phyloP scores from a whole-genome alignment of 2,329 filamentous ascomycete genomes.

The Phaeosphaeriaceae sp. region DNA sequence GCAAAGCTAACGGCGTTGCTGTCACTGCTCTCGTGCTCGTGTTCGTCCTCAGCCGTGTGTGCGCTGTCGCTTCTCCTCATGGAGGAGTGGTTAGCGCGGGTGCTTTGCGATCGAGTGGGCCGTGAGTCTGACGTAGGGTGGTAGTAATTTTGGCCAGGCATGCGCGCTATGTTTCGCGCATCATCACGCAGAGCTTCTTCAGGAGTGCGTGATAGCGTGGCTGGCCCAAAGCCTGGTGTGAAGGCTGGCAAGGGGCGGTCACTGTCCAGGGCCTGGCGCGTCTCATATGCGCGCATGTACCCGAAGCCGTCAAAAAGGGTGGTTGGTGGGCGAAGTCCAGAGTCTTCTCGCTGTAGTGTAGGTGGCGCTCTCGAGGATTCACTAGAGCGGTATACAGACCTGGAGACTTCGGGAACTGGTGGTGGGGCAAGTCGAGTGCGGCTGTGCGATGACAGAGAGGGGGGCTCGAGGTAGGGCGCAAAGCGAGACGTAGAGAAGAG shows the following conservation, averaged over 20 bases:
- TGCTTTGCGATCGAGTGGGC: constrained; percentile 20
- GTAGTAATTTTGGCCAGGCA: no score
- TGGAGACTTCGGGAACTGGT: constrained; percentile 42
- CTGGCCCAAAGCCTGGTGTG: constrained; percentile 46
- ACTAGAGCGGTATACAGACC: constrained; percentile 22
- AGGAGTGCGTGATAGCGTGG: constrained; percentile 21
- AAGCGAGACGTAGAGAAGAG: constrained; percentile 19
- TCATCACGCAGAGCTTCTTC: constrained; percentile 8
- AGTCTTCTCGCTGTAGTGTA: constrained; percentile 19
- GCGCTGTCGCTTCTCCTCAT: constrained; percentile 5
- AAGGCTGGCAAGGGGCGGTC: constrained; percentile 35
- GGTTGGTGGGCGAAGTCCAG: constrained; percentile 19
- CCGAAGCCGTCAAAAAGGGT: constrained; percentile 13
- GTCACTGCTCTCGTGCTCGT: constrained; percentile 30
- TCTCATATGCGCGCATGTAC: constrained; percentile 20
- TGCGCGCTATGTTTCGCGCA: constrained; percentile 6
- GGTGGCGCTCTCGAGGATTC: constrained; percentile 21
- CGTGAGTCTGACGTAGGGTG: constrained; percentile 10
- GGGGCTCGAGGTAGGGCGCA: constrained; percentile 15
- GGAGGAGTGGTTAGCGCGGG: constrained; percentile 7
- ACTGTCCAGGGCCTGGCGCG: constrained; percentile 14
- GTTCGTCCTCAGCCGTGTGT: constrained; percentile 23
- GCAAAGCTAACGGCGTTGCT: constrained; percentile 40
- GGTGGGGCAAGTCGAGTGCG: constrained; percentile 37
- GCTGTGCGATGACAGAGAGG: constrained; percentile 21